Conservation (phyloP, 306 rosid species). For the Crotalaria pallida region DNA sequence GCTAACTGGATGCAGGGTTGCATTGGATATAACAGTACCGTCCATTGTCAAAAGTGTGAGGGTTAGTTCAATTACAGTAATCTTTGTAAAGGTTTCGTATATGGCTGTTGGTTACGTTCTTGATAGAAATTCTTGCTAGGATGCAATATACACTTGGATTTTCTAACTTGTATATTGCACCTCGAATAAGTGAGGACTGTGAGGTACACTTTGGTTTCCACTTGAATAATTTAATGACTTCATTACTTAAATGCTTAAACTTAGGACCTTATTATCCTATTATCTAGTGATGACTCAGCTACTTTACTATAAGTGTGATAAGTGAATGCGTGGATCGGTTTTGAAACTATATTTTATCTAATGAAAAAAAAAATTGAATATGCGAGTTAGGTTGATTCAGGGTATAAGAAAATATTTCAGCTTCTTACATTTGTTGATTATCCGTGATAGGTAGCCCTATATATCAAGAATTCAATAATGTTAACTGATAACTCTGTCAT, state of each 20-base stretch:
- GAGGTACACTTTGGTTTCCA: neutral
- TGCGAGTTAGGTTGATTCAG: neutral
- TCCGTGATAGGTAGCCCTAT: neutral
- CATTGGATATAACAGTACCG: no score
- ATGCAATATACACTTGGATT: neutral
- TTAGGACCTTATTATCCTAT: neutral
- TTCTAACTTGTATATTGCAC: neutral
- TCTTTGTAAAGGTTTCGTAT: neutral
- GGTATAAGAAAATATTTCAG: neutral
- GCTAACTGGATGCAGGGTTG: no score
- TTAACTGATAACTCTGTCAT: neutral
- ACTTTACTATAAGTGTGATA: no score
- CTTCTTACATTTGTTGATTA: neutral
- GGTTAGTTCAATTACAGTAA: neutral
- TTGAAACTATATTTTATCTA: neutral
- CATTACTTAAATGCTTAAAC: neutral
- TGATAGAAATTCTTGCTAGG: neutral
- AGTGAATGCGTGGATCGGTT: neutral
- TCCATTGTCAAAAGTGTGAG: no score
- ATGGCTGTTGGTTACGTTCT: neutral
- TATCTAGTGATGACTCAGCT: no score
- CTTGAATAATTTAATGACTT: neutral
- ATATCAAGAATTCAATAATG: neutral
- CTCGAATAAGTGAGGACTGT: neutral
- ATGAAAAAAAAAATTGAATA: neutral